Conservation (phyloP, 2,329 filamentous ascomycete genomes). For the Phialophora chinensis region DNA sequence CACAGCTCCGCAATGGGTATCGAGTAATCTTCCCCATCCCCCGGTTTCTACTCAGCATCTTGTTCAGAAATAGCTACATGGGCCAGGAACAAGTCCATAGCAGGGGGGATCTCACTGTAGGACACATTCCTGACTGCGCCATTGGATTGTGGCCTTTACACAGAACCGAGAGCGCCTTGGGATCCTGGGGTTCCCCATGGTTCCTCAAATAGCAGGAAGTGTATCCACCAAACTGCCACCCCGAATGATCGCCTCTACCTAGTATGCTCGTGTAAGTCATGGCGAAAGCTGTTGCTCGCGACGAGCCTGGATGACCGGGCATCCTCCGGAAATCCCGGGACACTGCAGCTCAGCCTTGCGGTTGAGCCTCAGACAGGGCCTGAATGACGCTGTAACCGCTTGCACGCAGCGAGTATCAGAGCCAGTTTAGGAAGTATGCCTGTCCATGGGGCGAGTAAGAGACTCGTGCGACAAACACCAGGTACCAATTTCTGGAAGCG, state of each 20-base stretch:
- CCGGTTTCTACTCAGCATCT: constrained; percentile 14
- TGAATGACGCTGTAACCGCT: neutral
- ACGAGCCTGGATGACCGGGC: neutral
- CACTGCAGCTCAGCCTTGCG: neutral
- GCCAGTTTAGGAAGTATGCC: neutral
- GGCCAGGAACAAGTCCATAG: neutral
- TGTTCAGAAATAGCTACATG: constrained; percentile 7
- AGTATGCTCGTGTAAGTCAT: neutral
- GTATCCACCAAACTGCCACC: neutral
- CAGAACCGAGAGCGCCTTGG: neutral
- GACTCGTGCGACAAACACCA: neutral
- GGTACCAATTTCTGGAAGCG: neutral
- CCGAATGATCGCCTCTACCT: neutral
- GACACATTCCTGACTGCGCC: neutral
- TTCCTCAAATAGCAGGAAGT: neutral
- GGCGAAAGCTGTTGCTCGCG: neutral
- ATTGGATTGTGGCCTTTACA: neutral
- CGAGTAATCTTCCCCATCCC: constrained; percentile 5
- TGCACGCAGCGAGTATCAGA: neutral
- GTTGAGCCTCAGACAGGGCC: neutral
- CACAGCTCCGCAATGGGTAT: neutral
- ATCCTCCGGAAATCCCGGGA: neutral
- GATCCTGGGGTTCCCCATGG: neutral
- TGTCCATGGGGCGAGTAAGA: neutral
- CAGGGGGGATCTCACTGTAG: neutral